phyloP scores from a whole-genome alignment of 2,329 filamentous ascomycete genomes.

The Leptographium lundbergii region DNA sequence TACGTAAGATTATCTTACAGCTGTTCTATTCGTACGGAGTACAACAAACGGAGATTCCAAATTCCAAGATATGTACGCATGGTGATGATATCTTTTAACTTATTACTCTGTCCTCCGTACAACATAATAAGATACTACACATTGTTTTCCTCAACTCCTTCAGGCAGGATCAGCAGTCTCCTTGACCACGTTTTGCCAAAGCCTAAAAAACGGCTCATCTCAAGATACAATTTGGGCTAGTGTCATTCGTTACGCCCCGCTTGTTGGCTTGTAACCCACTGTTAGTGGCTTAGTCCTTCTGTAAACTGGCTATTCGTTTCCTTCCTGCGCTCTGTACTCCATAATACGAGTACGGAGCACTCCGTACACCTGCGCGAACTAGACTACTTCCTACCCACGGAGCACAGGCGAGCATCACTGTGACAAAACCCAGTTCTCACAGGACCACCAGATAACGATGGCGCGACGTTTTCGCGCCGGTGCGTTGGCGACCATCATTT shows the following conservation, averaged over 20 bases:
- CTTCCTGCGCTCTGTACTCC: background rate
- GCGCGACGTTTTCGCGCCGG: slow-evolving; percentile 8
- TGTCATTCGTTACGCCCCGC: background rate
- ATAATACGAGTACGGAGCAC: background rate
- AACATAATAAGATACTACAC: too few relatives aligned
- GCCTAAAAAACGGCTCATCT: too few relatives aligned
- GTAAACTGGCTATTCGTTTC: background rate
- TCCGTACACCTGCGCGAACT: background rate
- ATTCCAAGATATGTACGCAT: too few relatives aligned
- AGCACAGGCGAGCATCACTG: background rate
- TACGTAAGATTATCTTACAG: too few relatives aligned
- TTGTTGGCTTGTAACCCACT: background rate
- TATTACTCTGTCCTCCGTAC: too few relatives aligned
- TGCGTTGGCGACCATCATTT: slow-evolving; percentile 4
- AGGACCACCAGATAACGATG: slow-evolving; percentile 1
- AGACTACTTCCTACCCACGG: background rate
- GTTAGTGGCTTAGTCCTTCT: background rate
- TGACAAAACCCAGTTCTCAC: background rate
- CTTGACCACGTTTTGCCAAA: too few relatives aligned
- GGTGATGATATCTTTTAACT: too few relatives aligned
- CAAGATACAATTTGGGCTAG: slow-evolving; percentile 8
- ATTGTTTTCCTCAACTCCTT: too few relatives aligned
- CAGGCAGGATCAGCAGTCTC: too few relatives aligned
- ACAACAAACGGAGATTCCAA: too few relatives aligned
- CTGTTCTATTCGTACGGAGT: too few relatives aligned